A percentile compares a stretch with the other conserved stretches of the same genome.
Evolutionary conservation across 179 eudicot genomes (phyloP).

Genomic region (Beta lomatogona): DNA sequence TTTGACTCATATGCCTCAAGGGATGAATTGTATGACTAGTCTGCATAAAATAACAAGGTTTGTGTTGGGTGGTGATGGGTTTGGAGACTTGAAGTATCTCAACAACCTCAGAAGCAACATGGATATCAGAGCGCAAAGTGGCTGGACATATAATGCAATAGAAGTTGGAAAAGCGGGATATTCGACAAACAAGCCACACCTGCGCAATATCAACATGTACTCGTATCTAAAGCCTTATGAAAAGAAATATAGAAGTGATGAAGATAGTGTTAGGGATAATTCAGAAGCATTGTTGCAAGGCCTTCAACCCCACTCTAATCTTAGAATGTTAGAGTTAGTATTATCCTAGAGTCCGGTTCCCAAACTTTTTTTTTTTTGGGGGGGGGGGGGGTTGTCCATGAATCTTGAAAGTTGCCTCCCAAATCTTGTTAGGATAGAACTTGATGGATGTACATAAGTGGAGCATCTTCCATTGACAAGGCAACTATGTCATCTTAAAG

Average conservation of each 20-base stretch:
- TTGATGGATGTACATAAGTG: rapidly evolving
- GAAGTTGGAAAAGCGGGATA: not conserved
- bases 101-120: not conserved
- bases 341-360: conserved; percentile 2
- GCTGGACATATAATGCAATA: not conserved
- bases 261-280: not conserved
- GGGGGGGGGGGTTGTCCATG: not conserved
- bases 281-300: not conserved
- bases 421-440: not conserved
- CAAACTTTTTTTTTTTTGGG: not conserved
- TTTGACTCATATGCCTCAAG: conserved; percentile 11
- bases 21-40: conserved; percentile 1
- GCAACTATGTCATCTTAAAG: not conserved
- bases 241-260: not conserved
- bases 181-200: not conserved
- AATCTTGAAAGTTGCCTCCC: not conserved
- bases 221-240: not conserved
- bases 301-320: not conserved
- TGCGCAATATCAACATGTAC: not conserved
- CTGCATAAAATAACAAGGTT: not conserved
- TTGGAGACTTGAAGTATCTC: not conserved
- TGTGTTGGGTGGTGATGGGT: not conserved
- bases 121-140: not conserved
- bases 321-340: rapidly evolving
- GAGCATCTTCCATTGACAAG: conserved; percentile 11